Conservation (phyloP, 371 early-diverging fungal species). For the Rhizopus arrhizus region DNA sequence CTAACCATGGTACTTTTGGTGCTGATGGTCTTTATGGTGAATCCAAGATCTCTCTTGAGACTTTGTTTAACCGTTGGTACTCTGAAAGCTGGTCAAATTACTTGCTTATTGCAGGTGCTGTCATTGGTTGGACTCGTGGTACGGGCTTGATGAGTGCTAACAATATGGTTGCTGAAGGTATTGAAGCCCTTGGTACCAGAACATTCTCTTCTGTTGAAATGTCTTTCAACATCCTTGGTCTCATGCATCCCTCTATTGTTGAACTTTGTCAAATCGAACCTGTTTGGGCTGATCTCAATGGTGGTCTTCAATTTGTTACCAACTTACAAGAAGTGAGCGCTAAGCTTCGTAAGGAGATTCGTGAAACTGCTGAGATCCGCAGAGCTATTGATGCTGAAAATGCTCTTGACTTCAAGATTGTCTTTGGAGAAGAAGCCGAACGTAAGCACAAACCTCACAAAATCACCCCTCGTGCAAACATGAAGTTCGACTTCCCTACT, state of each 20-base stretch:
- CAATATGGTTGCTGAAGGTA: conserved; percentile 90
- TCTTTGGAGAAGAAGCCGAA: conserved; percentile 75
- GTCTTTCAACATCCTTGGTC: conserved; percentile 93
- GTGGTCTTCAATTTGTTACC: conserved; percentile 85
- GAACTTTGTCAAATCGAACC: conserved; percentile 81
- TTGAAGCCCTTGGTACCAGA: conserved; percentile 89
- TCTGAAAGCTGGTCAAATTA: conserved; percentile 91
- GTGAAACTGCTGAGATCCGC: conserved; percentile 85
- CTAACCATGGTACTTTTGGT: conserved; percentile 96
- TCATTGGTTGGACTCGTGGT: conserved; percentile 98
- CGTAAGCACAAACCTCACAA: conserved; percentile 75
- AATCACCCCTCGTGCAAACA: conserved; percentile 90
- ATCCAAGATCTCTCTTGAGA: conserved; percentile 92
- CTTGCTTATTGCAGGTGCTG: conserved; percentile 88
- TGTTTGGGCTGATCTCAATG: conserved; percentile 93
- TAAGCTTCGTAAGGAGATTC: conserved; percentile 75
- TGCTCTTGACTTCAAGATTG: conserved; percentile 76
- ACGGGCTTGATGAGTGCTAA: conserved; percentile 94
- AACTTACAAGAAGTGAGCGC: conserved; percentile 78
- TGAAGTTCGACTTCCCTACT: conserved; percentile 90
- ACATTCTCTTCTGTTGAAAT: conserved; percentile 94
- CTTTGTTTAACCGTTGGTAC: conserved; percentile 90
- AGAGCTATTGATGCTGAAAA: conserved; percentile 83
- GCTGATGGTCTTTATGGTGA: conserved; percentile 93
- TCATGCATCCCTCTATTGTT: conserved; percentile 86